Percentiles rank a stretch among this genome's conserved stretches.
These are phyloP conservation scores for Salix koriyanagi DNA, from an alignment of 345 rosid genomes.

Conservation along the genomic window DNA sequence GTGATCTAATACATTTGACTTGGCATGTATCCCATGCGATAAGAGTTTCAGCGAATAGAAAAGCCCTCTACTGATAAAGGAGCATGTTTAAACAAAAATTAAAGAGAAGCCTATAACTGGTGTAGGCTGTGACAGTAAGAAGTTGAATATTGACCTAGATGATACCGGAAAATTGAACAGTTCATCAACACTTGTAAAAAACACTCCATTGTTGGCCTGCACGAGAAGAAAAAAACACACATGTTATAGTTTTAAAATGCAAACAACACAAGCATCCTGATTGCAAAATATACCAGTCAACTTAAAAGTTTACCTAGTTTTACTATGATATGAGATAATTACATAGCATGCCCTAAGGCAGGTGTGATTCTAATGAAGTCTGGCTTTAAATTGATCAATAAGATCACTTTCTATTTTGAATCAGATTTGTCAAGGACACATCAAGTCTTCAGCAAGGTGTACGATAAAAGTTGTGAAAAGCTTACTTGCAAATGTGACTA, in stretches of 20 bases:
- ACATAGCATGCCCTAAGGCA: not conserved
- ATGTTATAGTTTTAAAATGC: not conserved
- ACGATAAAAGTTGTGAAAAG: not conserved
- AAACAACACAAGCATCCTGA: not conserved
- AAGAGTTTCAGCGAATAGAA: not conserved
- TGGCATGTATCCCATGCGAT: not conserved
- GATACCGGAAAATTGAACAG: not conserved
- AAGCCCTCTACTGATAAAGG: not conserved
- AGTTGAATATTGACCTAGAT: not conserved
- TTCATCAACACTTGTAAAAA: not conserved
- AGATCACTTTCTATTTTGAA: not conserved
- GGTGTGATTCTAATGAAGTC: not conserved
- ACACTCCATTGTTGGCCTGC: not conserved
- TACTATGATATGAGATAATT: not conserved
- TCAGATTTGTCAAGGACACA: not conserved
- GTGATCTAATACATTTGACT: no score
- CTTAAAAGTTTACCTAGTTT: not conserved
- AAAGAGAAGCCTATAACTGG: not conserved
- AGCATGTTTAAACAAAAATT: not conserved
- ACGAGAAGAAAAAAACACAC: not conserved
- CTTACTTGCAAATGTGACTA: conserved; percentile 14
- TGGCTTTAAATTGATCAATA: not conserved
- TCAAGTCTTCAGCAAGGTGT: not conserved
- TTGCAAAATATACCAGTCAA: not conserved
- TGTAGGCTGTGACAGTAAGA: not conserved